Conservation (phyloP, 495 filamentous ascomycete genomes). For the Cercophora scortea region DNA sequence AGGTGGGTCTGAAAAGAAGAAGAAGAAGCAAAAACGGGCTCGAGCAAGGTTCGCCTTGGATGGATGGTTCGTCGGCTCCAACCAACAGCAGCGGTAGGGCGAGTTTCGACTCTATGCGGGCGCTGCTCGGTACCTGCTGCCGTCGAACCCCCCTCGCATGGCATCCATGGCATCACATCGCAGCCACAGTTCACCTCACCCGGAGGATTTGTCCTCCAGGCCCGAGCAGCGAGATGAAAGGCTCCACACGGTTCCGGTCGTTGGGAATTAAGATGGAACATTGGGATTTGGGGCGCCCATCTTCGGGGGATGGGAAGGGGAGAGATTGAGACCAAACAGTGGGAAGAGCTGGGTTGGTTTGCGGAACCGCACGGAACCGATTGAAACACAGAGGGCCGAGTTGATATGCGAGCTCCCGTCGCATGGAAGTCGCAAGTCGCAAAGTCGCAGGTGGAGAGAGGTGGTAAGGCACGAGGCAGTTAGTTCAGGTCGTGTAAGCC, state of each 20-base stretch:
- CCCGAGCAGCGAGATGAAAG: conserved; percentile 7
- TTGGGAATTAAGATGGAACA: background rate
- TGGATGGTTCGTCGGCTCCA: too few species aligned
- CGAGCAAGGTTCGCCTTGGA: too few species aligned
- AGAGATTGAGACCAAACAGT: background rate
- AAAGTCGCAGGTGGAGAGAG: too few species aligned
- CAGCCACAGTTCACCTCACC: background rate
- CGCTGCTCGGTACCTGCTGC: too few species aligned
- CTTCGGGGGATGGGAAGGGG: background rate
- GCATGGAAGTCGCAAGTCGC: background rate
- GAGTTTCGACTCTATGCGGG: too few species aligned
- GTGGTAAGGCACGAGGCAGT: too few species aligned
- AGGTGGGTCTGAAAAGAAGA: too few species aligned
- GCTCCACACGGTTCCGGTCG: conserved; percentile 1
- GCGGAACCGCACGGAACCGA: conserved; percentile 4
- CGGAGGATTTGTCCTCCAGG: conserved; percentile 8
- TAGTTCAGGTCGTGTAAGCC: too few species aligned
- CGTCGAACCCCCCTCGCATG: too few species aligned
- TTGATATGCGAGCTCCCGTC: conserved; percentile 4
- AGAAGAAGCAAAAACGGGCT: too few species aligned
- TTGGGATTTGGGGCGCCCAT: background rate
- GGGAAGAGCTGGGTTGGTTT: background rate
- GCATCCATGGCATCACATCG: background rate
- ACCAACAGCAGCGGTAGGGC: too few species aligned
- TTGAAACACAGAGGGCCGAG: conserved; percentile 3